Evolutionary conservation across 345 rosid species (phyloP).

Genomic region (Sonneratia caseolaris): DNA sequence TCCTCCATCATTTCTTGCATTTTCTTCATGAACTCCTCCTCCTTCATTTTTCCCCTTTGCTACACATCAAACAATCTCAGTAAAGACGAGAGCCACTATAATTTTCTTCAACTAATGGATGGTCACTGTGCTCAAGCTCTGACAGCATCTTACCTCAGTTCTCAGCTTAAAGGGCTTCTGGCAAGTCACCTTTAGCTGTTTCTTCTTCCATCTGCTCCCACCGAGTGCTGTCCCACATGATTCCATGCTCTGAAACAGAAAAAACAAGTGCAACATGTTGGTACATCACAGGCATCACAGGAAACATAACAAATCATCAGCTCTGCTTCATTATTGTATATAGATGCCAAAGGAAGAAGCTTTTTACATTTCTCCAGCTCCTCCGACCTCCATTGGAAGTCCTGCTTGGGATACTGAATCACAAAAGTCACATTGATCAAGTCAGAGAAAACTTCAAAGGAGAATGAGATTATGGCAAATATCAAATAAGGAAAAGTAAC

Average conservation of each 20-base stretch:
- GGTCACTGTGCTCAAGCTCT: neutral
- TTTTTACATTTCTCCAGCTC: conserved; percentile 67
- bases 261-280: neutral
- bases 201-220: conserved; percentile 56
- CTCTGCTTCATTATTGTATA: neutral
- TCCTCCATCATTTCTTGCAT: conserved; percentile 55
- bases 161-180: conserved; percentile 72
- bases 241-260: conserved; percentile 51
- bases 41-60: conserved; percentile 86
- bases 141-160: conserved; percentile 56
- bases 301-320: neutral
- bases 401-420: conserved; percentile 43
- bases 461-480: neutral
- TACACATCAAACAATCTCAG: conserved; percentile 13
- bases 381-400: conserved; percentile 56
- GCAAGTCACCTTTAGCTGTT: conserved; percentile 43
- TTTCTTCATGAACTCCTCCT: conserved; percentile 76
- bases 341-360: neutral
- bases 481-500: neutral
- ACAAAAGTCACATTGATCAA: neutral
- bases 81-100: neutral
- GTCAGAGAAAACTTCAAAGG: neutral
- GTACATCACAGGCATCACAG: neutral
- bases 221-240: conserved; percentile 50
- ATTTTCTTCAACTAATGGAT: neutral